Base-by-base conservation (phyloP, 192 early-diverging fungal genomes). In the Coemansia sp. region DNA sequence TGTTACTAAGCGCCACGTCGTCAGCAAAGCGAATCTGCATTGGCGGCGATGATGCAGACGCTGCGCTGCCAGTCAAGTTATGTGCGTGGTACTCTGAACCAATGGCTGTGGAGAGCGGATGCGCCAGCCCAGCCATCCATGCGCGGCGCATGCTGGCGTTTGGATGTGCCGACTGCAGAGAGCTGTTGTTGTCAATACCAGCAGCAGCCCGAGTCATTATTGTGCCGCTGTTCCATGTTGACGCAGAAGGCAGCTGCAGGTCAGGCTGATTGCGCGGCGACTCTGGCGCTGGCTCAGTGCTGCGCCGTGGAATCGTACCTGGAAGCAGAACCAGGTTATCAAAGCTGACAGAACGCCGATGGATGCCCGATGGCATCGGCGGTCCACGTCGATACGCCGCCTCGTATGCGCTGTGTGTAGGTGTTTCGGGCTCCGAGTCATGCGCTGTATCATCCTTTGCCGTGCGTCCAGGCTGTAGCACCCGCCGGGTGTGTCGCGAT, bases 341-440 rank as follows among this genome's bases (percentile, higher is more conserved):
- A 25, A 79, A 79, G 71, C 76, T 79, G 26, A 73, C 44, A 15
- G 76, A 79, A 15, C 76, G 71, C 36, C 71, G 60, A 52, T 79
- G 76, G 24, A 79, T 73, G 10, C 71, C 76, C 25, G 76, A 79
- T 11, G 76, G 76, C 58, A 57, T 50, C 9, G 76, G 76, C 48
- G 76, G 71, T 5, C 76, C 67, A 21, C 64, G 76, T 54, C 57
- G 34, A 38, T 67, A 64, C 5, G 50, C 25, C 2, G 34, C 23
- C 0, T 17, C 40, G 2, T 31, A 50, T 14, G 10, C 54, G 15
- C 36, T 44, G 31, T 8, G 31, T 34, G 31, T 28, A 6, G 26
- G 7, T 34, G 31, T 8, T 34, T 34, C 31, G 31, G 31, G 31
- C 31, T 34, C 58, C 54, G 61, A 64, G 58, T 68, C 63, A 44